phyloP scores from a whole-genome alignment of 2,329 filamentous ascomycete genomes.

The Leptographium radiaticola region DNA sequence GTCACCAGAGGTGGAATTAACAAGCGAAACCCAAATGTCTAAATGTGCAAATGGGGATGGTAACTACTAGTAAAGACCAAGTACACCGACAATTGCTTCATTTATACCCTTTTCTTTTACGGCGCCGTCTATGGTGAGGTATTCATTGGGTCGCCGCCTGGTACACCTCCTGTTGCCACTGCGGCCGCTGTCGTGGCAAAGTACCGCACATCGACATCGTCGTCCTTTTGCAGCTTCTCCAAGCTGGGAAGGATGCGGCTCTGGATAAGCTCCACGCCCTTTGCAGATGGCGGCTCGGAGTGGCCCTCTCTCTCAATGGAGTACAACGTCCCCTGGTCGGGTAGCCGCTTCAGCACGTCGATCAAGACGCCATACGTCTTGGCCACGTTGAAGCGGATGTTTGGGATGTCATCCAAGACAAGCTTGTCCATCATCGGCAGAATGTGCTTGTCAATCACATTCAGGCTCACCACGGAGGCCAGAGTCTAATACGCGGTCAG shows the following conservation, averaged over 20 bases:
- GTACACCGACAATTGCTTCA: constrained; percentile 17
- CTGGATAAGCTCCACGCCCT: constrained; percentile 69
- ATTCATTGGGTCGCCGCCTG: constrained; percentile 48
- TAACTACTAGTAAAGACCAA: neutral
- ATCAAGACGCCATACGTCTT: constrained; percentile 92
- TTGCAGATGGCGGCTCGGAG: constrained; percentile 50
- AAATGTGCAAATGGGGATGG: neutral
- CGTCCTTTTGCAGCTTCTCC: constrained; percentile 91
- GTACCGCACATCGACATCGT: constrained; percentile 95
- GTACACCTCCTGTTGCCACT: constrained; percentile 32
- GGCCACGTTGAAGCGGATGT: constrained; percentile 98
- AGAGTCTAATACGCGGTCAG: constrained; percentile 52
- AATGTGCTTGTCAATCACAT: constrained; percentile 85
- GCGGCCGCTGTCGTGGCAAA: constrained; percentile 85
- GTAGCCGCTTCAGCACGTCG: constrained; percentile 80
- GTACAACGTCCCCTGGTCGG: constrained; percentile 75
- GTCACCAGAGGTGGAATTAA: neutral
- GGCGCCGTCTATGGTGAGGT: constrained; percentile 46
- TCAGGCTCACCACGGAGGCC: constrained; percentile 80
- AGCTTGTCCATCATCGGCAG: constrained; percentile 94
- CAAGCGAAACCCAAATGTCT: neutral
- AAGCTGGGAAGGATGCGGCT: constrained; percentile 78
- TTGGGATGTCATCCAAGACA: constrained; percentile 87
- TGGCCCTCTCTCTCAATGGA: constrained; percentile 68
- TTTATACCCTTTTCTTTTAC: constrained; percentile 9